Percentiles rank a stretch among this genome's conserved stretches.
Conservation (phyloP, 345 rosid species). For the Aurinia saxatilis region DNA sequence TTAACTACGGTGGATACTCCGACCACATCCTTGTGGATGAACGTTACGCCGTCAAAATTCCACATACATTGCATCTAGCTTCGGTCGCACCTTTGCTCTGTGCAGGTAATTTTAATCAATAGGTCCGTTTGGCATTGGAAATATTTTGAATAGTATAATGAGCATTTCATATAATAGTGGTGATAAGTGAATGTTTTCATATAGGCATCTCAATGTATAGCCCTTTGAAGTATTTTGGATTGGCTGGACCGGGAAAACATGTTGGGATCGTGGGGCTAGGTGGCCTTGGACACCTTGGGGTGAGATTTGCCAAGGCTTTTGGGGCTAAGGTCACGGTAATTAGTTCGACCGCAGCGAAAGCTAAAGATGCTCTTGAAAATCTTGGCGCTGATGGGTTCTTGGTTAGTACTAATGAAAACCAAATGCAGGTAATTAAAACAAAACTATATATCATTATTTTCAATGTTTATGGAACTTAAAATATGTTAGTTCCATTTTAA, state of each 20-base stretch:
- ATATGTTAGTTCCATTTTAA: background rate
- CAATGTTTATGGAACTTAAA: no score
- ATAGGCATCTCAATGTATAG: conserved; percentile 60
- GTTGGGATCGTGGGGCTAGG: conserved; percentile 42
- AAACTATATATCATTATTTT: no score
- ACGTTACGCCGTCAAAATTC: conserved; percentile 40
- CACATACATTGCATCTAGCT: conserved; percentile 40
- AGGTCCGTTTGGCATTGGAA: no score
- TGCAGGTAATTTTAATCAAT: conserved; percentile 28
- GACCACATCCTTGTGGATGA: conserved; percentile 48
- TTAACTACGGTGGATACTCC: conserved; percentile 58
- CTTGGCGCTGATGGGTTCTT: conserved; percentile 32
- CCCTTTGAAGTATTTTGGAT: conserved; percentile 50
- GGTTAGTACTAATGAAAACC: conserved; percentile 20
- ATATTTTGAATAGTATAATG: no score
- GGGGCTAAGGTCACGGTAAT: conserved; percentile 29
- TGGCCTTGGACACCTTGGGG: conserved; percentile 34
- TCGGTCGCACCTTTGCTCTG: conserved; percentile 59
- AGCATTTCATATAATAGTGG: background rate
- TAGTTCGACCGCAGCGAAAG: conserved; percentile 13
- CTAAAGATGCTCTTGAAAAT: conserved; percentile 23
- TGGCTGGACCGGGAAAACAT: conserved; percentile 41
- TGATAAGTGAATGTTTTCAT: background rate
- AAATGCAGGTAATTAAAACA: conserved; percentile 19
- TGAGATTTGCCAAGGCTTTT: conserved; percentile 29